A percentile compares a stretch with the other conserved stretches of the same genome.
phyloP scores from a whole-genome alignment of 1,139 yeast genomes.

The Spathaspora sp. region DNA sequence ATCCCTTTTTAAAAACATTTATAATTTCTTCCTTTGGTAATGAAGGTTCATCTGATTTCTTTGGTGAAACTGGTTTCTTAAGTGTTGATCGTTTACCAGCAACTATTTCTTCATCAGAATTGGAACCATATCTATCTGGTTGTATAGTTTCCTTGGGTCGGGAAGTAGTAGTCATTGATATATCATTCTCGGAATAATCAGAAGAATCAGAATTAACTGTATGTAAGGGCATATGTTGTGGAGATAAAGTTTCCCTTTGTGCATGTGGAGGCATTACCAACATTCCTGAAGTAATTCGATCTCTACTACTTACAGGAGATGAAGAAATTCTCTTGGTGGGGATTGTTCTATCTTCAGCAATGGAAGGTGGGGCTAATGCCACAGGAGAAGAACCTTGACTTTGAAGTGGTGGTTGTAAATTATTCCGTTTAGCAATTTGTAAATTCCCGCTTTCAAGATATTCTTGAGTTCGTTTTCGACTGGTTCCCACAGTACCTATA shows the following conservation, averaged over 20 bases:
- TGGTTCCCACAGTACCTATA: conserved; percentile 11
- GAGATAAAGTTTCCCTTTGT: conserved; percentile 16
- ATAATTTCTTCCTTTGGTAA: conserved; percentile 26
- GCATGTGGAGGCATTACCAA: conserved; percentile 32
- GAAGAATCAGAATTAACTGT: conserved; percentile 2
- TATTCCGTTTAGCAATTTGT: conserved; percentile 22
- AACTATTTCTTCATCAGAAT: not conserved
- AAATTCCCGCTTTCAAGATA: conserved; percentile 28
- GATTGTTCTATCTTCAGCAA: conserved; percentile 19
- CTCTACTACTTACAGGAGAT: conserved; percentile 13
- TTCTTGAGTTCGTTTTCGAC: conserved; percentile 24
- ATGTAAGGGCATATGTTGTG: not conserved
- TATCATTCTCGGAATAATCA: not conserved
- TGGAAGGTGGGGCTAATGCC: conserved; percentile 34
- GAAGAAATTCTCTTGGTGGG: conserved; percentile 25
- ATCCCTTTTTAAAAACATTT: conserved; percentile 20
- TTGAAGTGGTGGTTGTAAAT: not conserved
- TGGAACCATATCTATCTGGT: not conserved
- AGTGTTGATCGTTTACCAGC: too few species aligned
- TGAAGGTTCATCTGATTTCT: conserved; percentile 1
- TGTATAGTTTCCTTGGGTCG: not conserved
- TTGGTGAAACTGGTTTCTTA: not conserved
- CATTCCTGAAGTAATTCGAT: conserved; percentile 71
- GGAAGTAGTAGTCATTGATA: not conserved
- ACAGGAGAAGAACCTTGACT: conserved; percentile 11